Base-by-base conservation (phyloP, 164 flowering plant species). In the Magnolia officinalis region DNA sequence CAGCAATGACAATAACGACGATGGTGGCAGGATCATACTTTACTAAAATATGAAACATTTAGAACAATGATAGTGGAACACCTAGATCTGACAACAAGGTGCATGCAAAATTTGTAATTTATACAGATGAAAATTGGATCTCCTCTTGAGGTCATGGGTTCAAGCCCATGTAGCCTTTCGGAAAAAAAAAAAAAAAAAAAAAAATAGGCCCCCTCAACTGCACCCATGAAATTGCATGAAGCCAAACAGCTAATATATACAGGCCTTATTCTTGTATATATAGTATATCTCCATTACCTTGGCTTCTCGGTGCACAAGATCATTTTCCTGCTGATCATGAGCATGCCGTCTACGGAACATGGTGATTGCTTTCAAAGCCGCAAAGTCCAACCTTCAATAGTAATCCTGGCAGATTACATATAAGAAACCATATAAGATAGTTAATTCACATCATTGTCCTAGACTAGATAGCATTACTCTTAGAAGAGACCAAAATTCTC, bases 261-360 rank as follows among this genome's bases (percentile, higher is more conserved):
- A 18, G 21, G 23, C 19, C 13, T 65, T 51, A 29, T 21, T 16
- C 21, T 71, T 66, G 49, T 2, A 21, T 55, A 49, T 59, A 20
- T 19, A 49, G 58, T 8, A 71, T 66, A 21, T n/a, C 49, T 10
- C 61, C 13, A 9, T 55, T 55, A 16, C 95, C 94, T 90, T 91
- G 5, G 75, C 81, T 21, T 83, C 88, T 59, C 72, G 79, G 67
- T 82, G 84, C 63, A 20, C 61, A 67, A 73, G 65, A 63, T 84
- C 89, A 84, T 78, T 72, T 72, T 89, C 92, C 78, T 81, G 84
- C 75, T 78, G 80, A 61, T 75, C 81, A 75, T 82, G 86, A 76
- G 87, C 45, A 45, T 75, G 84, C 89, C 75, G 79, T 55, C 85
- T 77, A 50, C 88, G 89, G 79, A 92, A 87, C 95, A 92, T 91